Evolutionary conservation across 306 rosid species (phyloP), one percentile per base, ranked within the genome.

Genomic region (Dryas drummondii): DNA sequence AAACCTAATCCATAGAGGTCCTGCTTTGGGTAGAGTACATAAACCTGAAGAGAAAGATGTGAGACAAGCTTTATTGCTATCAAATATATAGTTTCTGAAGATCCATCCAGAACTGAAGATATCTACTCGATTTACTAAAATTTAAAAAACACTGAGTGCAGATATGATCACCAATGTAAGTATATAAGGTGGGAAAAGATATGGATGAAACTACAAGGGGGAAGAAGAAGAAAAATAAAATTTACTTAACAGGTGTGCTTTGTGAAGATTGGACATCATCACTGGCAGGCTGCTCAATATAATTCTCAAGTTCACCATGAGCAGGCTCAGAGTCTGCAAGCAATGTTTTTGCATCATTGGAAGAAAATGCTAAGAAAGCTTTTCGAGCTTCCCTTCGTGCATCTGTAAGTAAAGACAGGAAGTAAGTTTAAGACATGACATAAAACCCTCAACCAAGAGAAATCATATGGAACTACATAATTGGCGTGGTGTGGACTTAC

Each of bases 1-100:
- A 94, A 94, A 59, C 99, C 99, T 83, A 94, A 90, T 75, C 99
- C 99, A 61, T 91, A 80, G 77, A 88, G 82, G 82, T 94, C 97
- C 85, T 89, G 91, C 88, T 94, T 94, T 82, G 97, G 93, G 81
- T 86, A 76, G 77, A 88, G 89, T 45, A 88, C 88, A 55, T 80
- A 87, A 77, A 87, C 92, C 99, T 94, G 88, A 61, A 84, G 70
- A 67, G 67, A 74, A 73, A 62, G 54, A 79, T 26, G 59, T 69
- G 44, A 78, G 76, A 74, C 53, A 65, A 40, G 0, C 1, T 17
- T 8, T 15, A 32, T 32, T 32, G 3, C 37, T 22, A 22, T 22
- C 22, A 22, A 22, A 22, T 0, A 22, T 22, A 22, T 22, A 22
- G 22, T 22, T 22, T 22, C 22, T 22, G 22, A 22, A 22, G 22